Conservation (phyloP, 2,329 filamentous ascomycete genomes). For the Aspergillus piperis region DNA sequence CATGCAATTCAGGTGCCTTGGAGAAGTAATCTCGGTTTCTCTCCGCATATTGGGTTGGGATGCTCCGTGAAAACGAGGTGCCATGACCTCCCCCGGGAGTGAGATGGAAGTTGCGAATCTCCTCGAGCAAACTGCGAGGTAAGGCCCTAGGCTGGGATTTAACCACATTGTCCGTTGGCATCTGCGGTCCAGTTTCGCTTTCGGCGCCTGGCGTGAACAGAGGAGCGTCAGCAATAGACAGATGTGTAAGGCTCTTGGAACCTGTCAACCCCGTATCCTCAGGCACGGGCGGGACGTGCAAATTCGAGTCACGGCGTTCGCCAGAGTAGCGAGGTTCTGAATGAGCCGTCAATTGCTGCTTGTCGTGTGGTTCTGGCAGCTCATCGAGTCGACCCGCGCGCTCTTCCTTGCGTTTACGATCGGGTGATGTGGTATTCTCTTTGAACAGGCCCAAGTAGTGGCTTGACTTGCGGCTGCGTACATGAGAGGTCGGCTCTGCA, state of each 20-base stretch:
- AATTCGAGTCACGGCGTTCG: constrained; percentile 18
- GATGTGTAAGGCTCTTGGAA: constrained; percentile 31
- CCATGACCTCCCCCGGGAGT: constrained; percentile 49
- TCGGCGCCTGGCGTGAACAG: constrained; percentile 21
- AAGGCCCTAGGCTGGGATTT: constrained; percentile 38
- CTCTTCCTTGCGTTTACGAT: constrained; percentile 53
- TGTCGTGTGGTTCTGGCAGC: constrained; percentile 18
- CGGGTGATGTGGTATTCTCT: constrained; percentile 59
- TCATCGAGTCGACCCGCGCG: constrained; percentile 42
- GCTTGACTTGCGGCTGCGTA: constrained; percentile 65
- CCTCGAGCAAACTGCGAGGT: constrained; percentile 55
- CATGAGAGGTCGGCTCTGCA: constrained; percentile 55
- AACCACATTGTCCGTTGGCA: constrained; percentile 24
- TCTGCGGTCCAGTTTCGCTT: constrained; percentile 12
- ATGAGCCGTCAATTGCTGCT: constrained; percentile 14
- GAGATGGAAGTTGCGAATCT: constrained; percentile 58
- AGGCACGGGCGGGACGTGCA: background rate
- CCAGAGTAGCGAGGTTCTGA: constrained; percentile 16
- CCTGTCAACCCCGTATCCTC: constrained; percentile 24
- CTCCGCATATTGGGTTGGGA: constrained; percentile 41
- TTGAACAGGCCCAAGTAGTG: constrained; percentile 67
- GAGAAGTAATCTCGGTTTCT: constrained; percentile 33
- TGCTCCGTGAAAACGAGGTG: constrained; percentile 48
- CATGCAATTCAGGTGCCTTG: constrained; percentile 14
- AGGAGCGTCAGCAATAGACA: constrained; percentile 27